A percentile compares a stretch with the other conserved stretches of the same genome.
These are phyloP conservation scores for Tripterygium wilfordii DNA, from an alignment of 177 flowering plant species.

Conservation along the genomic window DNA sequence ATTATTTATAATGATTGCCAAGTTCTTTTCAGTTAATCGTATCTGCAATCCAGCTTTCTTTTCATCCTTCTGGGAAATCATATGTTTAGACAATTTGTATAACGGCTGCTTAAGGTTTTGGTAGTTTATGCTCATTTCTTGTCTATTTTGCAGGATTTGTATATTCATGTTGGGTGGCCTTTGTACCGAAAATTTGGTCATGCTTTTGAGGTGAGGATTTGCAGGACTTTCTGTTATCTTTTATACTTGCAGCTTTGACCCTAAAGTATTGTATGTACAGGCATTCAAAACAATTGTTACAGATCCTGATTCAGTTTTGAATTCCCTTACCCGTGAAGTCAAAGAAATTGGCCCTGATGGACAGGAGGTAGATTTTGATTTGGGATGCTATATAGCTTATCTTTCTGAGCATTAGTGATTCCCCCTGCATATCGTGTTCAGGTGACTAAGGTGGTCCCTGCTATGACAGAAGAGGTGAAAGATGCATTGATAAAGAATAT, in stretches of 20 bases:
- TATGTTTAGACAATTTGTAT: too few species aligned
- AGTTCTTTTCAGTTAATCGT: too few species aligned
- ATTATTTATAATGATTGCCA: too few species aligned
- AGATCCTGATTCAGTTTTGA: constrained; percentile 82
- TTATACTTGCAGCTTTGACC: not conserved
- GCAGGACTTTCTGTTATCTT: not conserved
- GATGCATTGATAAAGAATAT: constrained; percentile 81
- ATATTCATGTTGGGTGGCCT: constrained; percentile 90
- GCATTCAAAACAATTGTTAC: constrained; percentile 79
- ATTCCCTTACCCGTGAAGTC: constrained; percentile 76
- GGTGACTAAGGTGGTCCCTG: constrained; percentile 85
- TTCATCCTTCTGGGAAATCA: too few species aligned
- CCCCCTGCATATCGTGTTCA: constrained; percentile 13
- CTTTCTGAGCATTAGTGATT: constrained; percentile 4
- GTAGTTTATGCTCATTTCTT: too few species aligned
- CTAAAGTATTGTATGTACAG: constrained; percentile 28
- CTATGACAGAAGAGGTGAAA: constrained; percentile 76
- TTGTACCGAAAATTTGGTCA: constrained; percentile 87
- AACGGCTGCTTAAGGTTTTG: too few species aligned
- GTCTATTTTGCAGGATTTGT: constrained; percentile 81
- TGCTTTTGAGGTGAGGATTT: constrained; percentile 79
- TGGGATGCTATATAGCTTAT: not conserved
- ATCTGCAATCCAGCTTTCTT: too few species aligned
- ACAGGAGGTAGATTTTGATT: constrained; percentile 57
- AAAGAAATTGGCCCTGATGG: constrained; percentile 93